Conservation (phyloP, 202 grass and related monocot species). For the Panicum virgatum region DNA sequence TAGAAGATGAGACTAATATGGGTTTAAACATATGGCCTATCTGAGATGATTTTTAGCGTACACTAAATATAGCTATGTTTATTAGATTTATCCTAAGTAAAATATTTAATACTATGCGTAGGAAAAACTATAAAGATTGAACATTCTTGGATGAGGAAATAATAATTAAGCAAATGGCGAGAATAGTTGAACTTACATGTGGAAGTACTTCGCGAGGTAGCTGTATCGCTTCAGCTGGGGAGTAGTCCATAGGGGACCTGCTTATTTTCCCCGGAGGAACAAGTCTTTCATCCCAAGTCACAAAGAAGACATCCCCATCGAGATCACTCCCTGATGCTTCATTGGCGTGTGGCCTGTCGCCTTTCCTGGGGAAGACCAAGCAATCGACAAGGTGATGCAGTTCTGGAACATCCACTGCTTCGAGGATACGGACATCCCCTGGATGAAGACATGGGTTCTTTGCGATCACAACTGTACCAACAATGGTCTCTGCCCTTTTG, state of each 20-base stretch:
- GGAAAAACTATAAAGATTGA: too few species aligned
- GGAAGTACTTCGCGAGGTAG: conserved; percentile 28
- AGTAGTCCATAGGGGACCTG: conserved; percentile 74
- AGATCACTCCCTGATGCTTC: conserved; percentile 94
- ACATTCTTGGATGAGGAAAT: too few species aligned
- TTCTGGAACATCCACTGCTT: conserved; percentile 73
- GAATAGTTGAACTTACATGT: conserved; percentile 41
- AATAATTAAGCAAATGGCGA: neutral
- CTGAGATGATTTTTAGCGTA: neutral
- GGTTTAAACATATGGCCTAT: neutral
- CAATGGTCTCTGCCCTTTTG: conserved; percentile 53
- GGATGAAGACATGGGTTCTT: conserved; percentile 97
- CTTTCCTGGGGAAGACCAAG: conserved; percentile 78
- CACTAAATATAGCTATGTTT: too few species aligned
- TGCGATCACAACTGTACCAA: conserved; percentile 74
- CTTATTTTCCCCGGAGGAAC: conserved; percentile 73
- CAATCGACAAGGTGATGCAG: conserved; percentile 85
- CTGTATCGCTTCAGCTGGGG: conserved; percentile 36
- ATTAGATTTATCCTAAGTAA: too few species aligned
- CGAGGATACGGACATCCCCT: conserved; percentile 77
- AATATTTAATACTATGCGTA: too few species aligned
- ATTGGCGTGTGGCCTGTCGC: conserved; percentile 82
- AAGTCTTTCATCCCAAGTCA: conserved; percentile 84
- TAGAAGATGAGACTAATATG: neutral
- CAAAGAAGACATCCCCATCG: conserved; percentile 87